Conservation (phyloP, 208 protist genomes). For the Trypanosoma mega region DNA sequence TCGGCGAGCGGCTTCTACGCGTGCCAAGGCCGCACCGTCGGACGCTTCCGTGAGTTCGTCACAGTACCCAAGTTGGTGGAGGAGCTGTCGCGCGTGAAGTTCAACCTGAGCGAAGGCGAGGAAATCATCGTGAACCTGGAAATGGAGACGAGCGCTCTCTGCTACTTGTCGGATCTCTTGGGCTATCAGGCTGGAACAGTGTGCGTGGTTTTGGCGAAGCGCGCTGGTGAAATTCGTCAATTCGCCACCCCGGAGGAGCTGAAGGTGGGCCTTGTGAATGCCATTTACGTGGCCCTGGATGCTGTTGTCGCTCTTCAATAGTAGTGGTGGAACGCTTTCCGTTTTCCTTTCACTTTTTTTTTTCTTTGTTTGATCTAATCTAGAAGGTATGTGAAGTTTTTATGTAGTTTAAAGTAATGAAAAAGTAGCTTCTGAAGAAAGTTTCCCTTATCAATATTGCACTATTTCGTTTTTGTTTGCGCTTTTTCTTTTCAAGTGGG, state of each 20-base stretch:
- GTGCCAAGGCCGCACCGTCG: constrained; percentile 70
- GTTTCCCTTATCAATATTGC: too few relatives aligned
- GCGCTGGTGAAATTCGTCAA: constrained; percentile 28
- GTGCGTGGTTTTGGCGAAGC: constrained; percentile 59
- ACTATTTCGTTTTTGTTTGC: too few relatives aligned
- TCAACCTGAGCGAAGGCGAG: constrained; percentile 40
- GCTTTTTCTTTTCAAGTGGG: background rate
- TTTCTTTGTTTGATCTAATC: too few relatives aligned
- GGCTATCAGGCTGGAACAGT: constrained; percentile 68
- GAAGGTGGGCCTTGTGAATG: constrained; percentile 31
- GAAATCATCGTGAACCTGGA: constrained; percentile 71
- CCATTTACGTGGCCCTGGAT: constrained; percentile 54
- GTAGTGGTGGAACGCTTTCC: too few relatives aligned
- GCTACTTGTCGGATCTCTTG: constrained; percentile 57
- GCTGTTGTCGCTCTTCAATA: constrained; percentile 32
- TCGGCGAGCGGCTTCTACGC: constrained; percentile 76
- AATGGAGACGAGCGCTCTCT: constrained; percentile 75
- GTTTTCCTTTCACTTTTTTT: background rate
- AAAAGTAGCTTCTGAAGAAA: too few relatives aligned
- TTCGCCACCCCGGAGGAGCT: constrained; percentile 52
- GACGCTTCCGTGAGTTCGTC: constrained; percentile 47
- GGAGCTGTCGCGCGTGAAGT: constrained; percentile 45
- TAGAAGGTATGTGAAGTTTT: too few relatives aligned
- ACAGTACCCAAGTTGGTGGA: constrained; percentile 51
- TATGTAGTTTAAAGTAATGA: too few relatives aligned